Evolutionary conservation across 345 rosid genomes (phyloP).

Genomic region (Bruguiera gymnorhiza): DNA sequence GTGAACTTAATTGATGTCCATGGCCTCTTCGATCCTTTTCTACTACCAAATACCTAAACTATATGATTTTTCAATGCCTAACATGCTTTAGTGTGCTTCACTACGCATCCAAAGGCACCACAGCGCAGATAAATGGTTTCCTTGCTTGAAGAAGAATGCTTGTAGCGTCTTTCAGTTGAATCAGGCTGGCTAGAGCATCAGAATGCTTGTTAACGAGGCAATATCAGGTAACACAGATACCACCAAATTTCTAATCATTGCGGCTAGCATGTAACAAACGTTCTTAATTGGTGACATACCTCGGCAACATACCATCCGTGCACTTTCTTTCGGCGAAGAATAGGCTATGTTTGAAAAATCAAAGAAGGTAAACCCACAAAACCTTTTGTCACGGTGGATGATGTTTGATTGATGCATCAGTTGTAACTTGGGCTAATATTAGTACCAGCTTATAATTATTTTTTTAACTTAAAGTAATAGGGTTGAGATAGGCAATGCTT

Average conservation of each 20-base stretch:
- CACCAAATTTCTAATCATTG: not conserved
- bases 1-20: no score
- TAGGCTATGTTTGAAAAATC: not conserved
- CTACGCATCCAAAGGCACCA: slow-evolving; percentile 10
- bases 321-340: no score
- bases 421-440: not conserved
- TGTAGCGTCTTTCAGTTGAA: slow-evolving; percentile 22
- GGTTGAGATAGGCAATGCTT: no score
- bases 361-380: not conserved
- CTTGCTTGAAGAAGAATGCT: slow-evolving; percentile 11
- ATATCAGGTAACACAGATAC: slow-evolving; percentile 6
- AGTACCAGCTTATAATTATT: no score
- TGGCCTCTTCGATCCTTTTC: no score
- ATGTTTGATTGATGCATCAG: slow-evolving; percentile 2
- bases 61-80: not conserved
- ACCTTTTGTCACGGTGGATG: not conserved
- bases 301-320: no score
- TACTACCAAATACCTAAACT: no score
- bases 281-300: no score
- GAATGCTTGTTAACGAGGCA: slow-evolving; percentile 29
- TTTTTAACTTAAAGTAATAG: no score
- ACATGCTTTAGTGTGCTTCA: not conserved
- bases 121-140: not conserved
- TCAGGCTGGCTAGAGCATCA: not conserved
- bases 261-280: not conserved